phyloP scores from a whole-genome alignment of 371 early-diverging fungal species.

The Mucor lusitanicus region DNA sequence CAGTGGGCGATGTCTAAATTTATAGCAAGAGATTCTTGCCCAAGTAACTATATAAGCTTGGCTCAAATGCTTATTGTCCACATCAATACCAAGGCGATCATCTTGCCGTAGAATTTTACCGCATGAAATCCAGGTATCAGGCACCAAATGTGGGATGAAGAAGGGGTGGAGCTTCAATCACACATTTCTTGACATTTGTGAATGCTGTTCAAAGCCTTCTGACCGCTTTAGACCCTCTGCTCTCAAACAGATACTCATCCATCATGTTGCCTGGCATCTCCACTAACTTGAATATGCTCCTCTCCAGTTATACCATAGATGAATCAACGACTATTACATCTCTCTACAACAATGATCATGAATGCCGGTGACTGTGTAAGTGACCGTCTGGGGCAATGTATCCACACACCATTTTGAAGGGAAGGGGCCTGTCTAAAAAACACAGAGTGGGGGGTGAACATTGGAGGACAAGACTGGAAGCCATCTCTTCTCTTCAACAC shows the following conservation, averaged over 20 bases:
- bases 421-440: constrained; percentile 9
- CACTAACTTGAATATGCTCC: too few relatives aligned
- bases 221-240: not conserved
- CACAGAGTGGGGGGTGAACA: not conserved
- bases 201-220: not conserved
- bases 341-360: not conserved
- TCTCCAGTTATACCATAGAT: not conserved
- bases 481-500: not conserved
- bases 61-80: too few relatives aligned
- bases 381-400: not conserved
- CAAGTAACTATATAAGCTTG: not conserved
- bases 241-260: not conserved
- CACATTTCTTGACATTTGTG: not conserved
- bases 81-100: not conserved
- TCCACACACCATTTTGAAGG: not conserved
- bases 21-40: not conserved
- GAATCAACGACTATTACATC: not conserved
- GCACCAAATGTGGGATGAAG: not conserved
- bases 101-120: not conserved
- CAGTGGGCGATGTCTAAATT: not conserved
- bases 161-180: not conserved
- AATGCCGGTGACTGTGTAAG: not conserved
- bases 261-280: not conserved
- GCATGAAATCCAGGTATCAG: not conserved
- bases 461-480: not conserved